Evolutionary conservation across 345 rosid species (phyloP).

Genomic region (Pelargonium nanum): DNA sequence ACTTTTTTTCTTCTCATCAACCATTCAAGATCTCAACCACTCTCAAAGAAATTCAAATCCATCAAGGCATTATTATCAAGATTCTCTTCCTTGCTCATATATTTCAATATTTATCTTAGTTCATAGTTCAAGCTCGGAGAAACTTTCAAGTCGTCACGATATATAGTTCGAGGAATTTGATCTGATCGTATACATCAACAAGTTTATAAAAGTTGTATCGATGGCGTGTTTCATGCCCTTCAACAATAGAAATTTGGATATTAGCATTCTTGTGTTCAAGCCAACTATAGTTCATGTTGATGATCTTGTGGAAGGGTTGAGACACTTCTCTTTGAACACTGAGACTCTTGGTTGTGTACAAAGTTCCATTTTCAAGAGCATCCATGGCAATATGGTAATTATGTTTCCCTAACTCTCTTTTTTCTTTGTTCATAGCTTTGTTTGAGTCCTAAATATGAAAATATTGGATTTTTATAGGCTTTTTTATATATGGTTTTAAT

Average conservation of each 20-base stretch:
- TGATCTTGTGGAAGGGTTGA: constrained; percentile 29
- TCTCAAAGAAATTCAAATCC: too few species aligned
- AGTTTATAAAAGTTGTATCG: too few species aligned
- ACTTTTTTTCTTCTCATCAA: too few species aligned
- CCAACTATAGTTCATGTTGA: constrained; percentile 33
- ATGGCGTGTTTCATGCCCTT: constrained; percentile 45
- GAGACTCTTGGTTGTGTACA: constrained; percentile 41
- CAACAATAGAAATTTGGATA: constrained; percentile 30
- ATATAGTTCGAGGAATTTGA: too few species aligned
- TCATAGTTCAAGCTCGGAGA: too few species aligned
- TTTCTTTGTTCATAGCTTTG: neutral
- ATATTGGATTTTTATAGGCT: neutral
- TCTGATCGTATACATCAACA: too few species aligned
- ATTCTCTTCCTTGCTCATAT: too few species aligned
- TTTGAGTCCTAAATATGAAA: neutral
- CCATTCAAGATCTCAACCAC: too few species aligned
- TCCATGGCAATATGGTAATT: constrained; percentile 52
- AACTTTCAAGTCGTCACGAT: too few species aligned
- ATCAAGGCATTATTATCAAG: too few species aligned
- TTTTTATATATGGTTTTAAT: neutral
- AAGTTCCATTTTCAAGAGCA: constrained; percentile 46
- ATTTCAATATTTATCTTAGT: too few species aligned
- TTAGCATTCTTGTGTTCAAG: constrained; percentile 29
- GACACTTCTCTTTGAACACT: constrained; percentile 25
- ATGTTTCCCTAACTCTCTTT: neutral